Percentiles rank a stretch among this genome's conserved stretches.
These are phyloP conservation scores for Cytospora paraplurivora DNA, from an alignment of 2,329 filamentous ascomycete species.

Conservation along the genomic window DNA sequence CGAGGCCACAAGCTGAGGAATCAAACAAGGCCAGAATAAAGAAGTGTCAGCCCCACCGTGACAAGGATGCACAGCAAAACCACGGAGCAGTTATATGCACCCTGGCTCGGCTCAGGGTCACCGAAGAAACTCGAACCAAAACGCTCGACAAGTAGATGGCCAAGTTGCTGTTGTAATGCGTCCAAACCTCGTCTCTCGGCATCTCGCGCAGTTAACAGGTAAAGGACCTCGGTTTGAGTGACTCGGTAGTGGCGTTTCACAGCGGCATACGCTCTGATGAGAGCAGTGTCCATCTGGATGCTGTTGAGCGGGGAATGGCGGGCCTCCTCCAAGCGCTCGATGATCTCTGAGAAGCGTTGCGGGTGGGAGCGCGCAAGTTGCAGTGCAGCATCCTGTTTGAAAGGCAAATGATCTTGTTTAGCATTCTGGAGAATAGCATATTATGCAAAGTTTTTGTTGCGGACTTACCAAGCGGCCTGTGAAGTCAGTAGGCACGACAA, in stretches of 20 bases:
- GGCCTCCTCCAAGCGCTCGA: background rate
- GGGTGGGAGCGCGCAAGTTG: background rate
- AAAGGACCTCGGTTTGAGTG: background rate
- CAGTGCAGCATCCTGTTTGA: background rate
- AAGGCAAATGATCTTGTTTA: background rate
- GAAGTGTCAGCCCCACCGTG: background rate
- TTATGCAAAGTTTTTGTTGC: too few species aligned
- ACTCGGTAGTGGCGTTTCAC: background rate
- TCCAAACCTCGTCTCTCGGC: background rate
- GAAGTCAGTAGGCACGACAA: too few species aligned
- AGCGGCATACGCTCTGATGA: background rate
- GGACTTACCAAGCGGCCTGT: too few species aligned
- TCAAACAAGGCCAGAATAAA: background rate
- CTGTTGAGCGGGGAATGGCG: background rate
- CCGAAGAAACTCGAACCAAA: background rate
- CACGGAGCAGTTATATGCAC: background rate
- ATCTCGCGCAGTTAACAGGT: background rate
- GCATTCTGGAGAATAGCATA: background rate
- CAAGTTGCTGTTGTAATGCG: background rate
- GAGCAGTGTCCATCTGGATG: constrained; percentile 1
- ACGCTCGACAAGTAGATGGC: background rate
- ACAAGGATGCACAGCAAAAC: background rate
- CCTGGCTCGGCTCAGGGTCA: background rate
- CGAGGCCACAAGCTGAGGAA: too few species aligned
- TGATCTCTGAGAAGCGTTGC: background rate